Evolutionary conservation across 202 grass and related monocot genomes (phyloP).

Genomic region (Eragrostis tef): DNA sequence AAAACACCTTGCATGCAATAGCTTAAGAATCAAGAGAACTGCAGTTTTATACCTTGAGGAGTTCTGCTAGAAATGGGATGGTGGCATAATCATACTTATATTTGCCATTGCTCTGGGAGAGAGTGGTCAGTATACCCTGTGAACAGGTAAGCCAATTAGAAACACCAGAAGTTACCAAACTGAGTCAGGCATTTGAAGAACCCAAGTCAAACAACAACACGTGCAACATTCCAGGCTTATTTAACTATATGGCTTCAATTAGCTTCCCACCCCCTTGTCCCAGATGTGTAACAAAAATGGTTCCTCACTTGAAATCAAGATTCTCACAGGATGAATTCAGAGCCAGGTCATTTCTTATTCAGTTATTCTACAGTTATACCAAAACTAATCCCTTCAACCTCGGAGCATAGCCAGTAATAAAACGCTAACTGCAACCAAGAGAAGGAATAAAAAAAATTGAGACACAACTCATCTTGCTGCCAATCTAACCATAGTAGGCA

Average conservation of each 20-base stretch:
- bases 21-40: slow-evolving; percentile 34
- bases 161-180: background rate
- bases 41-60: slow-evolving; percentile 69
- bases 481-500: background rate
- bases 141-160: slow-evolving; percentile 28
- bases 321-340: background rate
- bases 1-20: slow-evolving; percentile 19
- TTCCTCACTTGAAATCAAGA: slow-evolving; percentile 2
- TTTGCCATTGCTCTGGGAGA: slow-evolving; percentile 86
- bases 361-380: background rate
- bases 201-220: slow-evolving; percentile 18
- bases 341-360: background rate
- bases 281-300: background rate
- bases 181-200: background rate
- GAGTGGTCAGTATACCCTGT: slow-evolving; percentile 92
- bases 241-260: background rate
- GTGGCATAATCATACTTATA: slow-evolving; percentile 94
- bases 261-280: background rate
- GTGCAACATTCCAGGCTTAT: background rate
- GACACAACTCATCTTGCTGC: background rate
- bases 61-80: slow-evolving; percentile 92
- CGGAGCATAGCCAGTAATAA: background rate
- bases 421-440: background rate
- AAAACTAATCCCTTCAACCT: background rate
- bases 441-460: background rate